Percentiles rank a stretch among this genome's conserved stretches.
These are phyloP conservation scores for Leccinum olivaceopallidum DNA, from an alignment of 768 basidiomycete species.

Conservation along the genomic window DNA sequence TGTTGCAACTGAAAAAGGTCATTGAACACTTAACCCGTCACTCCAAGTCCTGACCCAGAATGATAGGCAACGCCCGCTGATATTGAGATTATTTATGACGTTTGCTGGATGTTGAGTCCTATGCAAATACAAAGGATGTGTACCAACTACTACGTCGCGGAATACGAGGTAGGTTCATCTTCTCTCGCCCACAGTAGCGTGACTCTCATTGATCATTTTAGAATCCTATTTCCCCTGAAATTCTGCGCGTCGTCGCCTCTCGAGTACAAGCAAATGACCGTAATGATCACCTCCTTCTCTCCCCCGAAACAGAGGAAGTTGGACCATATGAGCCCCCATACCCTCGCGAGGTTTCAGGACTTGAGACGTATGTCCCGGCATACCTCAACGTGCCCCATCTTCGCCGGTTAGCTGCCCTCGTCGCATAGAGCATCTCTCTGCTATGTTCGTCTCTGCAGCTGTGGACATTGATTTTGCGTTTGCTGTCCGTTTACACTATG, in stretches of 20 bases:
- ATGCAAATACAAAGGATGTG: conserved; percentile 99
- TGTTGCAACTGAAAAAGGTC: conserved; percentile 97
- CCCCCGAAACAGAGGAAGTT: conserved; percentile 96
- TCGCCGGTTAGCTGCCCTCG: conserved; percentile 82
- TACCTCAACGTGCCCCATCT: conserved; percentile 90
- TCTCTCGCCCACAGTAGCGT: neutral
- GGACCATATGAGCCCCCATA: conserved; percentile 93
- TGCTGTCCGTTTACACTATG: conserved; percentile 22
- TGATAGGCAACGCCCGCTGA: conserved; percentile 85
- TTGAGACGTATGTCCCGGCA: conserved; percentile 96
- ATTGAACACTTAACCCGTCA: conserved; percentile 11
- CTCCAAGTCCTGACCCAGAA: conserved; percentile 1
- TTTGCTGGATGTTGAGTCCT: conserved; percentile 99
- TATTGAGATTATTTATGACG: conserved; percentile 98
- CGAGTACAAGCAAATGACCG: conserved; percentile 95
- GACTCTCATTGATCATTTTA: conserved; percentile 31
- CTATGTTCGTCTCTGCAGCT: neutral
- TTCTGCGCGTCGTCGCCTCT: conserved; percentile 93
- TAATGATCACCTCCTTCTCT: conserved; percentile 93
- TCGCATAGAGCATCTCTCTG: conserved; percentile 49
- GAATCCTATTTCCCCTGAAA: conserved; percentile 98
- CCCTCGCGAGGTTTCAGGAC: conserved; percentile 90
- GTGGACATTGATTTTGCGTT: conserved; percentile 14
- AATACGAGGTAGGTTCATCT: conserved; percentile 78
- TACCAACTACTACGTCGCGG: conserved; percentile 97